Percentiles rank a stretch among this genome's conserved stretches.
These are phyloP conservation scores for Aspergillus vadensis DNA, from an alignment of 2,329 filamentous ascomycete genomes.

Conservation along the genomic window DNA sequence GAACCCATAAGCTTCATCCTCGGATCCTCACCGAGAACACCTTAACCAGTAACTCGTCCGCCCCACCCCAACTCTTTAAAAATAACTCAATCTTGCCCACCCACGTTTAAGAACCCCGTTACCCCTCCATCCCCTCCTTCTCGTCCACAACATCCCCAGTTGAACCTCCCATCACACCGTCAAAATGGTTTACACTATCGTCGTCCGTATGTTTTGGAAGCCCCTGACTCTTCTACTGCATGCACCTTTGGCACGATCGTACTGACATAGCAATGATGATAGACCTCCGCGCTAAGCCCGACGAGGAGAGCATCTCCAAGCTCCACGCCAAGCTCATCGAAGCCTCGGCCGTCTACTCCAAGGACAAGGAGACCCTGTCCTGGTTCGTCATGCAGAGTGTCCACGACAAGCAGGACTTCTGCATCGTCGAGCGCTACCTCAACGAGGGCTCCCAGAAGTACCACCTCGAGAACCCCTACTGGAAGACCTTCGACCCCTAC, in stretches of 20 bases:
- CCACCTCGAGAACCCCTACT: constrained; percentile 70
- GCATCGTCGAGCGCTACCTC: constrained; percentile 73
- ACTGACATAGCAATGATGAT: not conserved
- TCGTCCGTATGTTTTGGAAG: constrained; percentile 13
- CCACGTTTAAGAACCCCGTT: not conserved
- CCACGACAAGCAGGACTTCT: constrained; percentile 68
- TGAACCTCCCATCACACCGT: not conserved
- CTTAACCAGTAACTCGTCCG: not conserved
- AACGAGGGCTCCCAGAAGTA: constrained; percentile 63
- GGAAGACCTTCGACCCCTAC: constrained; percentile 75
- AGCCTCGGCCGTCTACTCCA: constrained; percentile 70
- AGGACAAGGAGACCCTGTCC: constrained; percentile 69
- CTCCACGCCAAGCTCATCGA: constrained; percentile 73
- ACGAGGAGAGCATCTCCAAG: constrained; percentile 47
- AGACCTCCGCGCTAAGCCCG: constrained; percentile 20
- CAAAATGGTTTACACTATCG: constrained; percentile 18
- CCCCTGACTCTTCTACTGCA: not conserved
- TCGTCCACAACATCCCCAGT: not conserved
- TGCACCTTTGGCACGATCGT: not conserved
- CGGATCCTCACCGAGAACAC: not conserved
- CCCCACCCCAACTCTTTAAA: not conserved
- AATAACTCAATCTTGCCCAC: not conserved
- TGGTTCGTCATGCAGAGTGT: constrained; percentile 80
- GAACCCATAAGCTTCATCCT: not conserved
- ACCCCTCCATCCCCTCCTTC: constrained; percentile 3